These are phyloP conservation scores for Zalaria sp. DNA, from an alignment of 2,329 filamentous ascomycete species.

Conservation along the genomic window DNA sequence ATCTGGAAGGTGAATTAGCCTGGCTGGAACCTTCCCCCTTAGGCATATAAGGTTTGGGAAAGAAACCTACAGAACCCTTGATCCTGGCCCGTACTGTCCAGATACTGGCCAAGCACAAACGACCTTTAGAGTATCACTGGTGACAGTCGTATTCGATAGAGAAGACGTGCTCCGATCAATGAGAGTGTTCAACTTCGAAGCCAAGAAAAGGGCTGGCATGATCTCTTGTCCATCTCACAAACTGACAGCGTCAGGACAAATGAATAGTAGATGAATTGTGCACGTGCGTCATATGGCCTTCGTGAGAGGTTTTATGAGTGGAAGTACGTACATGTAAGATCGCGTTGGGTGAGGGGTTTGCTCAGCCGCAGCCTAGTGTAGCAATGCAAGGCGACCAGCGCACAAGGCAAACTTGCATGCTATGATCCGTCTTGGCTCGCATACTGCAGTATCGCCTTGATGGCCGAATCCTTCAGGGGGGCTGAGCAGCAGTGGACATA, in stretches of 20 bases:
- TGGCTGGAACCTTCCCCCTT: constrained; percentile 4
- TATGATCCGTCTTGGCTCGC: too few relatives aligned
- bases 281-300: not conserved
- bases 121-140: constrained; percentile 24
- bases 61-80: constrained; percentile 33
- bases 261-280: too few relatives aligned
- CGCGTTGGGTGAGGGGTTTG: too few relatives aligned
- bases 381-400: too few relatives aligned
- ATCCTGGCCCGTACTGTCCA: constrained; percentile 43
- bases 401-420: too few relatives aligned
- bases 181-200: constrained; percentile 15
- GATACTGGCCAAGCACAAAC: constrained; percentile 44
- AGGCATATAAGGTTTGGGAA: not conserved
- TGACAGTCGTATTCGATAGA: too few relatives aligned
- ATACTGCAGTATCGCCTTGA: too few relatives aligned
- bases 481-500: too few relatives aligned
- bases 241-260: too few relatives aligned
- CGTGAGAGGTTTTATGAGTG: not conserved
- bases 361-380: too few relatives aligned
- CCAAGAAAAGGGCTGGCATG: constrained; percentile 23
- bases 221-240: not conserved
- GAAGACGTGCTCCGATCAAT: constrained; percentile 3
- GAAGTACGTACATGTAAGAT: too few relatives aligned
- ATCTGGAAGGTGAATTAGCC: constrained; percentile 24
- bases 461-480: too few relatives aligned